Evolutionary conservation across 306 rosid genomes (phyloP), one percentile per base, ranked within the genome.

Genomic region (Arachis stenosperma): DNA sequence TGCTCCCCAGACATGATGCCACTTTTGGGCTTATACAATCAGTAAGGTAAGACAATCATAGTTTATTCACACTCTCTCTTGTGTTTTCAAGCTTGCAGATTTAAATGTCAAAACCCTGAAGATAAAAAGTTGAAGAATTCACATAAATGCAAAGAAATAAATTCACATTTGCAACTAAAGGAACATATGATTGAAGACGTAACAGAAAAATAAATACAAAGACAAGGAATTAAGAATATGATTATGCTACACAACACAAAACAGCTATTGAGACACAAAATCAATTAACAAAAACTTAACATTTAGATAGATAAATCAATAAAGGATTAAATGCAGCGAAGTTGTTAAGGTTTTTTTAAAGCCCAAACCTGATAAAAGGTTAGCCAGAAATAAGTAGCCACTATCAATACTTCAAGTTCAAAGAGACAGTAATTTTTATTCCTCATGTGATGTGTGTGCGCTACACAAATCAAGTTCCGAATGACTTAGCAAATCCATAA

Each of bases 31-130:
- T n/a, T n/a, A 39, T 36, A 33, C 64, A 72, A 67, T 67, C 69
- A 29, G 69, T 13, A 9, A 15, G 22, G 13, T 12, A 14, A 46
- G 37, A 51, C 44, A 43, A 43, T 59, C 75, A 79, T 51, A 52
- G 61, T 51, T 59, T 36, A 79, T 29, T 43, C 36, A 17, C 70
- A 57, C 15, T n/a, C 12, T 17, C 43, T 61, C 6, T 46, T 14
- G 65, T 61, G 66, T 67, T 79, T 79, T 52, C 56, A 57, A 73
- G 53, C 44, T 27, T 60, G 75, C 40, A 58, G 9, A 15, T 73
- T 67, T 17, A 33, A 46, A 53, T 52, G 55, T 43, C 43, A 60
- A 53, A 42, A 67, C 17, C 29, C 71, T 50, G 59, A 61, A 61
- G 71, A 54, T 67, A 12, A 61, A 74, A 69, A 69, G 43, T 29